Evolutionary conservation across 306 rosid species (phyloP), one percentile per base, ranked within the genome.

Genomic region (Vigna unguiculata): DNA sequence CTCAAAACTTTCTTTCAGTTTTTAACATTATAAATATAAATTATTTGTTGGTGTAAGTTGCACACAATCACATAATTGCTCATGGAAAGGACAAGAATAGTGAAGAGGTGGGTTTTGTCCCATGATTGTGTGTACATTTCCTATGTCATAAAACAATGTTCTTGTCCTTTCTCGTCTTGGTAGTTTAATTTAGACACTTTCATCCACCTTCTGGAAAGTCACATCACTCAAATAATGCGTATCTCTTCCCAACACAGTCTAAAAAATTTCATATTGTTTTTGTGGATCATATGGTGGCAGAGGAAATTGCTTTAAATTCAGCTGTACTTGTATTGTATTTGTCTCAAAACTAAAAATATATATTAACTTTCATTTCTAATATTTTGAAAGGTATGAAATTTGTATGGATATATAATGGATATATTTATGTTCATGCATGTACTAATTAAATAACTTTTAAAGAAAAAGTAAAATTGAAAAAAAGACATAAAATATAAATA

Each of bases 101-200:
- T 47, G 38, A 62, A 30, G 19, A 60, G 30, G 25, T 47, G 34
- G 55, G 38, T 58, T 43, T 57, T 25, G 6, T 57, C 13, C 28
- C 46, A 57, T 58, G 78, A 73, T 24, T 15, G 65, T 38, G 64
- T 38, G 53, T 14, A 38, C 5, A 72, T 72, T 38, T 72, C 22
- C 32, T 1, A 15, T 24, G 59, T 43, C 69, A 74, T 11, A 1
- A 43, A 72, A 76, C 74, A 25, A 24, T 53, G 34, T 65, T 65
- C 25, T 63, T 62, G 80, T 62, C 73, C 66, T 65, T 77, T 77
- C 62, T 52, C 46, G 2, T 14, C 32, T 49, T 72, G 11, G 24
- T 38, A 12, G 38, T 62, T 62, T 75, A 41, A 14, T 49, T 47
- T 48, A 32, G 55, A 60, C 40, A 45, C 30, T 10, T 73, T 62